These are phyloP conservation scores for Phytophthora melonis DNA, from an alignment of 352 stramenopile species.

Conservation along the genomic window DNA sequence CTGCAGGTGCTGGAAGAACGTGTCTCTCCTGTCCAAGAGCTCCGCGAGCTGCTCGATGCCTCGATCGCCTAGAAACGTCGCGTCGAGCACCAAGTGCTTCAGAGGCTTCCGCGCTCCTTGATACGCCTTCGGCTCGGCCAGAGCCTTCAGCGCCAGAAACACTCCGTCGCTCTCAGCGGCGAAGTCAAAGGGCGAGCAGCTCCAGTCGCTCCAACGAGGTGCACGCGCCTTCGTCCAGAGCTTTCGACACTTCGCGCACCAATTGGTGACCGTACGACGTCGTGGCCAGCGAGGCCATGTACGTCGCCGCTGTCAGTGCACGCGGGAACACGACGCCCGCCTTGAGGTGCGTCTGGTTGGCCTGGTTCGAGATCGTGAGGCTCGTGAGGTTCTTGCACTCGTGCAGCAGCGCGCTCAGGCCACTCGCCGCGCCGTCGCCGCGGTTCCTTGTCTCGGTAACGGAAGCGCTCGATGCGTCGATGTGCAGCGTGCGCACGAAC, in stretches of 20 bases:
- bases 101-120: slow-evolving; percentile 16
- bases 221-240: slow-evolving; percentile 50
- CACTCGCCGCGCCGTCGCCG: slow-evolving; percentile 16
- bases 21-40: slow-evolving; percentile 34
- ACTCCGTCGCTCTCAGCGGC: slow-evolving; percentile 62
- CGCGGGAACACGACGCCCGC: slow-evolving; percentile 49
- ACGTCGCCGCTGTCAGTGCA: slow-evolving; percentile 31
- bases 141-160: slow-evolving; percentile 44
- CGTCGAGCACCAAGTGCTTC: slow-evolving; percentile 59
- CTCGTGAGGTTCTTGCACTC: slow-evolving; percentile 52
- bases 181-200: slow-evolving; percentile 68
- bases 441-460: slow-evolving; percentile 18
- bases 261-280: slow-evolving; percentile 53
- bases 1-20: slow-evolving; percentile 46
- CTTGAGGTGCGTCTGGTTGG: slow-evolving; percentile 49
- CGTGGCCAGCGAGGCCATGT: slow-evolving; percentile 27
- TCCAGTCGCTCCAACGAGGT: slow-evolving; percentile 50
- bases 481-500: slow-evolving; percentile 55
- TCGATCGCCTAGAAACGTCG: slow-evolving; percentile 66
- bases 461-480: slow-evolving; percentile 39
- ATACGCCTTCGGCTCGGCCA: slow-evolving; percentile 24
- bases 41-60: slow-evolving; percentile 47
- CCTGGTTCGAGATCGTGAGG: slow-evolving; percentile 62
- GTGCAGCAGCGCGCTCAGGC: slow-evolving; percentile 39
- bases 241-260: slow-evolving; percentile 46